Conservation (phyloP, 345 rosid species). For the Populus nigra region DNA sequence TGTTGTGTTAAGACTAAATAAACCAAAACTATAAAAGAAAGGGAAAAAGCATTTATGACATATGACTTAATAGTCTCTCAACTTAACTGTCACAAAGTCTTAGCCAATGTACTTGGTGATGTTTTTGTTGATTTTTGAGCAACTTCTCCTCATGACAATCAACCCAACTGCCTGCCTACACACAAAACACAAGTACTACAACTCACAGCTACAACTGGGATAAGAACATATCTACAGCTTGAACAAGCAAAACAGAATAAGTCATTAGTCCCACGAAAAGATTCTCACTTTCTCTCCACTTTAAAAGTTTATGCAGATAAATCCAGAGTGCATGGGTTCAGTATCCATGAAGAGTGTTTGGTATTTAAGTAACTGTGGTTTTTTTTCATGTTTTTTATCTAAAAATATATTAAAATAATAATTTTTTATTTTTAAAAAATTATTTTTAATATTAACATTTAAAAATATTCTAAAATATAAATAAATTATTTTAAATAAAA, state of each 20-base stretch:
- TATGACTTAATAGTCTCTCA: not conserved
- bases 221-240: slow-evolving; percentile 3
- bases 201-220: slow-evolving; percentile 8
- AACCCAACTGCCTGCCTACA: not conserved
- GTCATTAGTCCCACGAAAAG: slow-evolving; percentile 28
- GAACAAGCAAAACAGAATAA: not conserved
- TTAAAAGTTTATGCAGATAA: slow-evolving; percentile 32
- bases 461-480: too few relatives aligned
- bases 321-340: slow-evolving; percentile 42
- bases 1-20: slow-evolving; percentile 18
- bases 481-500: too few relatives aligned
- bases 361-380: too few relatives aligned
- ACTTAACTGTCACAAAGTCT: slow-evolving; percentile 7
- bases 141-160: not conserved
- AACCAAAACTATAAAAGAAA: slow-evolving; percentile 9
- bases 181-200: not conserved
- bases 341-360: too few relatives aligned
- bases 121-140: slow-evolving; percentile 9
- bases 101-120: slow-evolving; percentile 18
- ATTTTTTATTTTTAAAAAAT: too few relatives aligned
- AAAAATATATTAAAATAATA: too few relatives aligned
- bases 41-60: not conserved
- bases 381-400: too few relatives aligned
- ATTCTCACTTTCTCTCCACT: slow-evolving; percentile 32
- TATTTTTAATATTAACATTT: too few relatives aligned